phyloP scores from a whole-genome alignment of 1,284 basidiomycete species.

The Wallemia hederae region DNA sequence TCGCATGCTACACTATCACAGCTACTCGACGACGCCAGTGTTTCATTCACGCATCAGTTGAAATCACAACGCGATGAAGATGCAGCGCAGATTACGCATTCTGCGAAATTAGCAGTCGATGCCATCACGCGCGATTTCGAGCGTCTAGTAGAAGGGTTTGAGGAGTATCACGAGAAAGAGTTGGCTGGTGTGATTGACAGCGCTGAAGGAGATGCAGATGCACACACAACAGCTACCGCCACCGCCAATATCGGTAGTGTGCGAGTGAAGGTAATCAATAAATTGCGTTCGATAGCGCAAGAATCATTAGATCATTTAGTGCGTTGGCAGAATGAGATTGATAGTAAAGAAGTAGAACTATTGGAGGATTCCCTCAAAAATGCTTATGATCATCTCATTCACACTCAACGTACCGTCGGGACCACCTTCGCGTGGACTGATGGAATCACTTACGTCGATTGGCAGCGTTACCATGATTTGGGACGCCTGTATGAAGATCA shows the following conservation, averaged over 20 bases:
- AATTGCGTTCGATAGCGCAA: not conserved
- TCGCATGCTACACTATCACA: not conserved
- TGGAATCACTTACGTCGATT: not conserved
- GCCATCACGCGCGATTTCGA: not conserved
- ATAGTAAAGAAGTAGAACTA: not conserved
- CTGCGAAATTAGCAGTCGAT: not conserved
- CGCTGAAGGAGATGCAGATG: not conserved
- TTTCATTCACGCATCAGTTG: not conserved
- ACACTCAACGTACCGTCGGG: not conserved
- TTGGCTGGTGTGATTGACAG: not conserved
- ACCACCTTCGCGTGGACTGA: not conserved
- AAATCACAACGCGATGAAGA: not conserved
- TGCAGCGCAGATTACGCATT: no score
- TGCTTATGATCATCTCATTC: not conserved
- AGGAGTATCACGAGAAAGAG: not conserved
- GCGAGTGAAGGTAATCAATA: not conserved
- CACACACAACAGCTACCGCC: no score
- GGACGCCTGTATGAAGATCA: not conserved
- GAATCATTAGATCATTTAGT: not conserved
- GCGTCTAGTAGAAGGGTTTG: not conserved
- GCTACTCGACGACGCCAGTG: not conserved
- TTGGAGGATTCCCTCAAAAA: not conserved
- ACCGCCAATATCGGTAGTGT: not conserved
- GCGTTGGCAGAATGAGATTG: not conserved
- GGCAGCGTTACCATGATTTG: not conserved